Evolutionary conservation across 768 basidiomycete genomes (phyloP), one percentile per base, ranked within the genome.

Genomic region (Suillus placidus): DNA sequence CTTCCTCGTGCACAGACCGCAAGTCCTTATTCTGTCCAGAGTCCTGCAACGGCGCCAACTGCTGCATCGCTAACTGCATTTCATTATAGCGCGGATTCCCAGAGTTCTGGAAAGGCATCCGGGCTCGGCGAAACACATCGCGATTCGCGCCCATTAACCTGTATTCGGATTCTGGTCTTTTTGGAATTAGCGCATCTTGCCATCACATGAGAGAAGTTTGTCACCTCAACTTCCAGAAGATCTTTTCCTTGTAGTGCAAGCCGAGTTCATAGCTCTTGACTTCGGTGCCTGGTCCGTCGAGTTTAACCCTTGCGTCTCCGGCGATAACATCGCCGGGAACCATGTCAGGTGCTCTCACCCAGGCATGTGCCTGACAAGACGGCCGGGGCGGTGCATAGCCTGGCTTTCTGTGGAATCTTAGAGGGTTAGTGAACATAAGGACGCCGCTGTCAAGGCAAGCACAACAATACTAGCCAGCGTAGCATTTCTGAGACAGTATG

Each of bases 1-100:
- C 71, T 49, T 72, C 71, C 56, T 70, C 71, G 30, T 62, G 58
- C 10, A 70, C 47, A 12, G n/a, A n/a, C n/a, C 71, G 70, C 23
- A 65, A 13, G 7, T 68, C 64, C 45, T 63, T 67, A 55, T 70
- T 58, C 0, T 49, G 6, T 16, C 67, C 18, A 5, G 32, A 18
- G 4, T 64, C 62, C 6, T 64, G 34, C 20, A 45, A 57, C 2
- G 2, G 38, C n/a, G 8, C n/a, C 47, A n/a, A 49, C 12, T 49
- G n/a, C n/a, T n/a, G n/a, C n/a, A 38, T 9, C 37, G 10, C 37
- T 38, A 38, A 13, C 3, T 10, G 37, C 3, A n/a, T 26, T 49
- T 49, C n/a, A 23, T 49, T 26, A 23, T 42, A 42, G 40, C 16
- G 2, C 14, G 40, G 14, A 14, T 42, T 42, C 40, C 40, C 40